Percentiles rank a stretch among this genome's conserved stretches.
These are phyloP conservation scores for Debaryomyces coudertii DNA, from an alignment of 1,139 yeast genomes.

Conservation along the genomic window DNA sequence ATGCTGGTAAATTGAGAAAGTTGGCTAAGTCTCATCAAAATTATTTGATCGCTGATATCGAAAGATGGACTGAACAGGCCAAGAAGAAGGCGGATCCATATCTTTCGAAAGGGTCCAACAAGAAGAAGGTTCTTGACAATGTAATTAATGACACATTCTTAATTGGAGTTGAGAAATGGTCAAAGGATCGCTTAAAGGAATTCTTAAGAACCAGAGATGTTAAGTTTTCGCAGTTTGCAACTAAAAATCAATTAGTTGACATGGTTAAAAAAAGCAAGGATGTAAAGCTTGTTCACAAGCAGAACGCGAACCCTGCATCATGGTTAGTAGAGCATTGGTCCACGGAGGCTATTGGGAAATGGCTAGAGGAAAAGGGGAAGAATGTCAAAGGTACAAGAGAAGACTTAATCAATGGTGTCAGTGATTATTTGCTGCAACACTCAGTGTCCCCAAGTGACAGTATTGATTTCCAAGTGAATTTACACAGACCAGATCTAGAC, in stretches of 20 bases:
- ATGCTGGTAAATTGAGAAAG: constrained; percentile 22
- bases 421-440: constrained; percentile 16
- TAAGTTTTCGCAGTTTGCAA: constrained; percentile 46
- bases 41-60: constrained; percentile 49
- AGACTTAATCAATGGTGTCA: constrained; percentile 23
- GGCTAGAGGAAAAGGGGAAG: constrained; percentile 30
- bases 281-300: constrained; percentile 35
- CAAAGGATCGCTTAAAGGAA: constrained; percentile 50
- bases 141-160: constrained; percentile 49
- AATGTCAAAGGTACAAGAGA: constrained; percentile 29
- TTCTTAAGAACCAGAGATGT: constrained; percentile 58
- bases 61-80: constrained; percentile 36
- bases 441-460: constrained; percentile 7
- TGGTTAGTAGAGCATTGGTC: constrained; percentile 28
- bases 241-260: constrained; percentile 49
- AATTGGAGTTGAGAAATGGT: constrained; percentile 50
- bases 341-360: constrained; percentile 25
- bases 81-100: constrained; percentile 27
- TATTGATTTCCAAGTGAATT: constrained; percentile 20
- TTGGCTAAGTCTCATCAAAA: constrained; percentile 22
- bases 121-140: constrained; percentile 27
- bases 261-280: constrained; percentile 50
- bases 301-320: constrained; percentile 22
- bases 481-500: constrained; percentile 24
- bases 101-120: constrained; percentile 28